Evolutionary conservation across 2,329 filamentous ascomycete genomes (phyloP).

Genomic region (Epicoccum sorghinum): DNA sequence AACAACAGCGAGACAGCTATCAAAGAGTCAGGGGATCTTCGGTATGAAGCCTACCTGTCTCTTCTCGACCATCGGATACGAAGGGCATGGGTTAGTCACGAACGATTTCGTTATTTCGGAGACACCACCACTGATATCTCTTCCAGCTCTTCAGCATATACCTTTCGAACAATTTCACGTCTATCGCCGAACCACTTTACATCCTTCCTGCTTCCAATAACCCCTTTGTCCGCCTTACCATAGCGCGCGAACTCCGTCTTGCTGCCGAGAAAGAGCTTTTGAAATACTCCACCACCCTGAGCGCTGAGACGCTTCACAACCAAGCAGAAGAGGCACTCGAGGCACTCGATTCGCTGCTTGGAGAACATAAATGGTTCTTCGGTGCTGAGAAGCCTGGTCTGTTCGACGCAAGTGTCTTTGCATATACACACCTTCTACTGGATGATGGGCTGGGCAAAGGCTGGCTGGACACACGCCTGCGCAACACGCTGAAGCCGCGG

Average conservation of each 20-base stretch:
- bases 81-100: constrained; percentile 74
- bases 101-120: neutral
- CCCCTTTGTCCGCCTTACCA: constrained; percentile 65
- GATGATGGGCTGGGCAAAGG: constrained; percentile 60
- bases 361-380: constrained; percentile 67
- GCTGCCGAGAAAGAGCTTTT: constrained; percentile 79
- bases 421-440: constrained; percentile 83
- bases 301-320: constrained; percentile 62
- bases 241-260: constrained; percentile 69
- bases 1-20: constrained; percentile 46
- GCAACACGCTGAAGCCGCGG: constrained; percentile 61
- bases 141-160: constrained; percentile 78
- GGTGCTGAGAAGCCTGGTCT: constrained; percentile 64
- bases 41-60: constrained; percentile 76
- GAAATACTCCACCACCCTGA: constrained; percentile 65
- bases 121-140: constrained; percentile 5
- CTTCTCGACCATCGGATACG: constrained; percentile 79
- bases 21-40: constrained; percentile 58
- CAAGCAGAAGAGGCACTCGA: constrained; percentile 68
- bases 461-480: constrained; percentile 70
- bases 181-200: constrained; percentile 75
- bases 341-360: constrained; percentile 66
- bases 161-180: constrained; percentile 70
- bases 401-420: constrained; percentile 89
- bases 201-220: constrained; percentile 67